Base-by-base conservation (phyloP, 1,284 basidiomycete genomes). In the Puccinia sorghi region DNA sequence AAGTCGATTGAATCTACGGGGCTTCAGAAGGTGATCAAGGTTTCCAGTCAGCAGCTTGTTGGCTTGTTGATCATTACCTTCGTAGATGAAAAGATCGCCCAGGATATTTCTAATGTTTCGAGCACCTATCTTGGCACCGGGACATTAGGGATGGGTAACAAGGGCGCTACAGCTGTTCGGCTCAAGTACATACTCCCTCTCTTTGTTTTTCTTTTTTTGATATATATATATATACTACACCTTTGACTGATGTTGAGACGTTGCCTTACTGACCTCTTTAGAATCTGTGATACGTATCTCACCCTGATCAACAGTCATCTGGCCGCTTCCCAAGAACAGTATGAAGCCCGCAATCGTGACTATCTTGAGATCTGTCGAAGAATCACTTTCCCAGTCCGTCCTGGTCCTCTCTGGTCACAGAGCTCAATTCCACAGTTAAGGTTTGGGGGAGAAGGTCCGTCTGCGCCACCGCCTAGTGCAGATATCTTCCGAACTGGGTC, bases 41-140 rank as follows among this genome's bases (percentile, higher is more conserved):
- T 77, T 46, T 64, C 74, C 32, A 77, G 74, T 59, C 74, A 77
- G 46, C 63, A 77, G 57, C 43, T 77, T 20, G 74, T 77, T 59
- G 74, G 74, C 39, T 27, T 77, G n/a, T 64, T 77, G 59, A 77
- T 77, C 52, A 52, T 77, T 5, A 54, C 54, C 5, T 77, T 57
- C 39, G 74, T 50, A 43, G 27, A 63, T 59, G 66, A 50, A 11
- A 43, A 22, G 15, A 57, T 57, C 6, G 48, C 74, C 37, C 25
- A 66, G 39, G 39, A 67, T 13, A 56, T 77, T 52, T 67, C 74
- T 20, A 66, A 77, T 59, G 66, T 77, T 39, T 39, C 48, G 32
- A 69, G 63, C 22, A 77, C 74, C 22, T 77, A 77, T 77, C 37
- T 77, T 13, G 74, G 74, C 13, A 77, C 74, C 15, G 74, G 74